phyloP scores from a whole-genome alignment of 495 filamentous ascomycete genomes.

The Halenospora varia region DNA sequence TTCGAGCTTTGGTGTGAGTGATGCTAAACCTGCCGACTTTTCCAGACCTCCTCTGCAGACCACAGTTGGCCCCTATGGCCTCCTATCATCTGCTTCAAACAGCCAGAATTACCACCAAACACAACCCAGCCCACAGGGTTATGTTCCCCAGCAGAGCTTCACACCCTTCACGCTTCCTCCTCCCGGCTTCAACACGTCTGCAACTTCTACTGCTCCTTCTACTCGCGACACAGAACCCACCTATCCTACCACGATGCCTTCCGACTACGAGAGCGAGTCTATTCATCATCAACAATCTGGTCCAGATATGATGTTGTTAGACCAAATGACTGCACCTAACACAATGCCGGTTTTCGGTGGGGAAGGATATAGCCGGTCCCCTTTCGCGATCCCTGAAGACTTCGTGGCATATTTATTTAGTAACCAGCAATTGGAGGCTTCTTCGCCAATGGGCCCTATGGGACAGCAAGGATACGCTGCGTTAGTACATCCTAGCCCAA shows the following conservation, averaged over 20 bases:
- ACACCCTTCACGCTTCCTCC: constrained; percentile 53
- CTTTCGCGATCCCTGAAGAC: constrained; percentile 84
- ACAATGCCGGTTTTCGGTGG: constrained; percentile 81
- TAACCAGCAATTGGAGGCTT: constrained; percentile 36
- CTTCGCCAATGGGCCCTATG: constrained; percentile 30
- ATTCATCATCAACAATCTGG: constrained; percentile 38
- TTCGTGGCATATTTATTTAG: constrained; percentile 92
- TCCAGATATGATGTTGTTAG: constrained; percentile 55
- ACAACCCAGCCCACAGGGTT: constrained; percentile 34
- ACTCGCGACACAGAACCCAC: constrained; percentile 17
- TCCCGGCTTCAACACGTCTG: constrained; percentile 31
- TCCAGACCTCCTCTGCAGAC: constrained; percentile 42
- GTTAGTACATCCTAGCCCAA: constrained; percentile 30
- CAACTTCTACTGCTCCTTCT: constrained; percentile 13
- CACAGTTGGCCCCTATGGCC: constrained; percentile 40
- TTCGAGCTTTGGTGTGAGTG: constrained; percentile 23
- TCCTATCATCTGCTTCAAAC: constrained; percentile 44
- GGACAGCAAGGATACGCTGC: constrained; percentile 41
- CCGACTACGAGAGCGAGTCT: constrained; percentile 22
- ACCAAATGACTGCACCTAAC: constrained; percentile 61
- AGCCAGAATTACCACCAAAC: constrained; percentile 39
- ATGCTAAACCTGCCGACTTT: constrained; percentile 21
- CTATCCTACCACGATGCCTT: constrained; percentile 22
- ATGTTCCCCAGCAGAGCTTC: constrained; percentile 47
- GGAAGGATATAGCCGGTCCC: constrained; percentile 79